These are phyloP conservation scores for Acidiella bohemica DNA, from an alignment of 495 filamentous ascomycete species.

Conservation along the genomic window DNA sequence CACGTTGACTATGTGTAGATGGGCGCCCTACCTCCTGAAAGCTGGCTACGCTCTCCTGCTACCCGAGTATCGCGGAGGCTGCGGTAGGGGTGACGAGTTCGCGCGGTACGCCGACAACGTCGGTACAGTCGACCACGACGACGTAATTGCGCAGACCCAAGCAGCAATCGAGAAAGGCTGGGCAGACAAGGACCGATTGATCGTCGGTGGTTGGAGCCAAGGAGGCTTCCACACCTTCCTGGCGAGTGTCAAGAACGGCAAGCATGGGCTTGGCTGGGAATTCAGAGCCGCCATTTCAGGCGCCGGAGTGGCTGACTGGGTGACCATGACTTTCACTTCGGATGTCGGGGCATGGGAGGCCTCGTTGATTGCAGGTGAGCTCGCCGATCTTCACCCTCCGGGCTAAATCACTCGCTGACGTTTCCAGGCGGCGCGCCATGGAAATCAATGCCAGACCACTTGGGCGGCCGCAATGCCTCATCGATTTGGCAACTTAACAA, in stretches of 20 bases:
- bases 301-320: slow-evolving; percentile 7
- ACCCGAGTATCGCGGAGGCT: slow-evolving; percentile 27
- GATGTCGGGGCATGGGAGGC: slow-evolving; percentile 8
- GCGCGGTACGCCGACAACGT: slow-evolving; percentile 20
- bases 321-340: slow-evolving; percentile 9
- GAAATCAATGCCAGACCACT: not conserved
- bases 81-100: slow-evolving; percentile 23
- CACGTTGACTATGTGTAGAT: too few species aligned
- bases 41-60: slow-evolving; percentile 25
- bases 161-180: slow-evolving; percentile 21
- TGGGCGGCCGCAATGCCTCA: not conserved
- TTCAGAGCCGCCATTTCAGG: slow-evolving; percentile 12
- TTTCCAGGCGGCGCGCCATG: slow-evolving; percentile 6
- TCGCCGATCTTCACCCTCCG: not conserved
- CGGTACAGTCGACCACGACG: slow-evolving; percentile 24
- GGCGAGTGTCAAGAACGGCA: slow-evolving; percentile 7
- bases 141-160: slow-evolving; percentile 24
- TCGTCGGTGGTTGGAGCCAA: slow-evolving; percentile 25
- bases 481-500: slow-evolving; percentile 12
- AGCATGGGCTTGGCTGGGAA: slow-evolving; percentile 10
- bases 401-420: too few species aligned
- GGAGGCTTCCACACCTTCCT: slow-evolving; percentile 25
- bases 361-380: not conserved
- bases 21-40: slow-evolving; percentile 22
- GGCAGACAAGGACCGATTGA: slow-evolving; percentile 21